Evolutionary conservation across 345 rosid species (phyloP).

Genomic region (Alliaria petiolata): DNA sequence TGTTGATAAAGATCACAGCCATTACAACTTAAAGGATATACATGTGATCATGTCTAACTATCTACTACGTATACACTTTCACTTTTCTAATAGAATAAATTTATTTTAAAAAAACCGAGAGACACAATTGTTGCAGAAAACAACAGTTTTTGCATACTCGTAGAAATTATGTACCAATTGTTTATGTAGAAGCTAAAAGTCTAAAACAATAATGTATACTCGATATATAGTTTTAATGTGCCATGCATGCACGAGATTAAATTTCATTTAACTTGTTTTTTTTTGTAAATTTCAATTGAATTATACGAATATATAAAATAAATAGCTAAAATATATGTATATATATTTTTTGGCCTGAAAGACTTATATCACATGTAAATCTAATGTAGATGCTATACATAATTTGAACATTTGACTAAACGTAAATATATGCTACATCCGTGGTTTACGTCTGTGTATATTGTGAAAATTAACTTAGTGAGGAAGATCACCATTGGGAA

Average conservation of each 20-base stretch:
- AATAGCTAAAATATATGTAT: neutral
- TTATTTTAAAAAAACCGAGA: neutral
- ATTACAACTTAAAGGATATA: neutral
- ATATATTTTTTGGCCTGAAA: neutral
- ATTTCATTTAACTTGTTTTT: neutral
- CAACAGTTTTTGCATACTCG: neutral
- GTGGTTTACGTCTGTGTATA: neutral
- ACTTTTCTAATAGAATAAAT: neutral
- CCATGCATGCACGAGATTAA: no score
- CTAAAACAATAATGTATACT: neutral
- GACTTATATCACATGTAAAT: neutral
- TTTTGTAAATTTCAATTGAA: neutral
- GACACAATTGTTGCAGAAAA: neutral
- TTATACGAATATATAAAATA: neutral
- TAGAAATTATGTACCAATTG: neutral
- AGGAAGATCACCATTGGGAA: slow-evolving; percentile 27
- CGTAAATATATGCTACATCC: neutral
- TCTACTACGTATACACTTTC: neutral
- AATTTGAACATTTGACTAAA: neutral
- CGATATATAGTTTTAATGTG: no score
- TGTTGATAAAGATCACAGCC: slow-evolving; percentile 17
- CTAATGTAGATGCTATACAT: neutral
- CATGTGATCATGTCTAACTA: neutral
- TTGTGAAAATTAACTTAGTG: slow-evolving; percentile 26
- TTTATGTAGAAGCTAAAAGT: neutral